Evolutionary conservation across 768 basidiomycete genomes (phyloP).

Genomic region (Russula compacta): DNA sequence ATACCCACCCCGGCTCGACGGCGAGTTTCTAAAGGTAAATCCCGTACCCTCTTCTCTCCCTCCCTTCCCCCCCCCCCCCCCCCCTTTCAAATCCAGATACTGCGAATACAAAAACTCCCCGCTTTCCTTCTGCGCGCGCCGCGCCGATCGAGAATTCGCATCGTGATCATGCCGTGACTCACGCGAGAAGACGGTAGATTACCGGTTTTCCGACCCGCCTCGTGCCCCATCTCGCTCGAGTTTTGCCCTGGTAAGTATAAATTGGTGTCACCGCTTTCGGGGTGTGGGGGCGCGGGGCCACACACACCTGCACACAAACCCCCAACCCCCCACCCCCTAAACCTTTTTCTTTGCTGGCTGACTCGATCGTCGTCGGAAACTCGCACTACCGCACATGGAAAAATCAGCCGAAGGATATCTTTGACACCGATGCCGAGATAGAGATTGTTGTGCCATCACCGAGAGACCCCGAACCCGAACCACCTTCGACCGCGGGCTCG

Average conservation of each 20-base stretch:
- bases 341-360: too few species aligned
- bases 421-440: conserved; percentile 16
- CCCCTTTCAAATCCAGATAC: too few species aligned
- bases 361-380: too few species aligned
- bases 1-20: conserved; percentile 18
- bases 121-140: too few species aligned
- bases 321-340: too few species aligned
- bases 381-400: too few species aligned
- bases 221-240: conserved; percentile 16
- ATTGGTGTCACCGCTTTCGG: not conserved
- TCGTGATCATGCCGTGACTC: not conserved
- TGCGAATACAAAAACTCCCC: too few species aligned
- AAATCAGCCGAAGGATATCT: conserved; percentile 17
- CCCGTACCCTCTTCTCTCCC: not conserved
- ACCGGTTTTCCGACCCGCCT: conserved; percentile 10
- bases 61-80: too few species aligned
- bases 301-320: too few species aligned
- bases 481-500: not conserved
- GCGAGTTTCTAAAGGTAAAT: conserved; percentile 16
- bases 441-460: conserved; percentile 16
- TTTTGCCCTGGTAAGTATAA: conserved; percentile 17
- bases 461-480: not conserved
- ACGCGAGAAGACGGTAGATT: conserved; percentile 19
- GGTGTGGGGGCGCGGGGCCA: too few species aligned
- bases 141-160: not conserved